Conservation (phyloP, 1,139 yeast genomes). For the Candida tunisiensis region DNA sequence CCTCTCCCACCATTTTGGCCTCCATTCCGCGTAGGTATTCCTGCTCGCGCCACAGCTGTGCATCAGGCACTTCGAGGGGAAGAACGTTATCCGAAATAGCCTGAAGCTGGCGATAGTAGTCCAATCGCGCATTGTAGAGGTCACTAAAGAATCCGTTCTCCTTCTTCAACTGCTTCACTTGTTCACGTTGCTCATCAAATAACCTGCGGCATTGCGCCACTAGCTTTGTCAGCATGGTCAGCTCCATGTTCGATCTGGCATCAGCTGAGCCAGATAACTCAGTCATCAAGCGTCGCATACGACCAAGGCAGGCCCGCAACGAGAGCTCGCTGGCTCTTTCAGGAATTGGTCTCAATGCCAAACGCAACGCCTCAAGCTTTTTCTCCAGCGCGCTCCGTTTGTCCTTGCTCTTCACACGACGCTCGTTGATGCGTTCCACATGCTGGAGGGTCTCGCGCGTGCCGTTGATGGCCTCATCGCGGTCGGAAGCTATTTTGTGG, state of each 20-base stretch:
- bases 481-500: constrained; percentile 37
- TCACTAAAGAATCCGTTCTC: constrained; percentile 38
- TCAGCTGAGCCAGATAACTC: too few relatives aligned
- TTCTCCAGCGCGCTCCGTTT: not conserved
- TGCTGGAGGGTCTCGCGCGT: not conserved
- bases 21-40: too few relatives aligned
- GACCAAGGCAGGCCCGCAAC: not conserved
- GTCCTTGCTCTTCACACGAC: not conserved
- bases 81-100: constrained; percentile 66
- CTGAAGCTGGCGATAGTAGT: constrained; percentile 72
- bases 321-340: too few relatives aligned
- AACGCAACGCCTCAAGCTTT: not conserved
- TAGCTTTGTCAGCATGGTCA: not conserved
- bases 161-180: constrained; percentile 27
- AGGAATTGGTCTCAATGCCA: too few relatives aligned
- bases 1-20: constrained; percentile 4
- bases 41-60: constrained; percentile 1
- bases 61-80: constrained; percentile 3
- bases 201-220: constrained; percentile 6
- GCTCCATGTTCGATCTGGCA: too few relatives aligned
- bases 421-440: not conserved
- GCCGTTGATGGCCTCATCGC: constrained; percentile 30
- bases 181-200: constrained; percentile 27
- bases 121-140: constrained; percentile 61
- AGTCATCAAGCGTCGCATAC: not conserved